Evolutionary conservation across 257 asterid species (phyloP).

Genomic region (Capsicum baccatum): DNA sequence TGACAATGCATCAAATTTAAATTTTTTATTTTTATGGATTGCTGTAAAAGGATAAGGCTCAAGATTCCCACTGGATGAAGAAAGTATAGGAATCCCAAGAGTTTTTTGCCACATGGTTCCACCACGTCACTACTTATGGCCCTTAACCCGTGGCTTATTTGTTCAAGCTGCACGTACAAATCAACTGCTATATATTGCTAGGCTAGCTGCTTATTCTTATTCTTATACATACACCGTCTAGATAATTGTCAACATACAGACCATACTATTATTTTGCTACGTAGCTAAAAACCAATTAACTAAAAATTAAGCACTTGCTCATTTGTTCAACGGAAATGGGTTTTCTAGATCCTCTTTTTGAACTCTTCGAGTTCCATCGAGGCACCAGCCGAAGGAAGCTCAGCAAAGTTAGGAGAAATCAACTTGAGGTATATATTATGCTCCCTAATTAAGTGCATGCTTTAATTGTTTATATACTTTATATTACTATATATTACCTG

Average conservation of each 20-base stretch:
- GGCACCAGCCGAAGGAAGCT: conserved; percentile 39
- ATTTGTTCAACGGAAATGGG: conserved; percentile 35
- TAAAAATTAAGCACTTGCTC: background rate
- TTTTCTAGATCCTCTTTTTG: conserved; percentile 38
- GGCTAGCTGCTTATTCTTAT: background rate
- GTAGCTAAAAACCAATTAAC: background rate
- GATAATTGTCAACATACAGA: background rate
- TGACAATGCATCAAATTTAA: too few species aligned
- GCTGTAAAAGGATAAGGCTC: too few species aligned
- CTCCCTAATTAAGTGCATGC: background rate
- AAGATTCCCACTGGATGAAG: too few species aligned
- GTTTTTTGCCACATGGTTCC: conserved; percentile 2
- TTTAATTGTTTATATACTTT: background rate
- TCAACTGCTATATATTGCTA: background rate
- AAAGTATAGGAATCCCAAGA: too few species aligned
- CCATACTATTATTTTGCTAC: too few species aligned
- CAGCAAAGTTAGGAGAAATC: conserved; percentile 39
- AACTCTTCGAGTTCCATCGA: conserved; percentile 33
- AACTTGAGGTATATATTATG: conserved; percentile 39
- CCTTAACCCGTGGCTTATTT: conserved; percentile 17
- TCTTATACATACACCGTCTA: background rate
- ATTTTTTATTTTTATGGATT: too few species aligned
- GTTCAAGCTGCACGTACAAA: conserved; percentile 26
- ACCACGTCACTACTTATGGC: background rate
- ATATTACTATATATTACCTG: background rate